Base-by-base conservation (phyloP, 2,329 filamentous ascomycete genomes). In the Pseudocercospora eumusae region DNA sequence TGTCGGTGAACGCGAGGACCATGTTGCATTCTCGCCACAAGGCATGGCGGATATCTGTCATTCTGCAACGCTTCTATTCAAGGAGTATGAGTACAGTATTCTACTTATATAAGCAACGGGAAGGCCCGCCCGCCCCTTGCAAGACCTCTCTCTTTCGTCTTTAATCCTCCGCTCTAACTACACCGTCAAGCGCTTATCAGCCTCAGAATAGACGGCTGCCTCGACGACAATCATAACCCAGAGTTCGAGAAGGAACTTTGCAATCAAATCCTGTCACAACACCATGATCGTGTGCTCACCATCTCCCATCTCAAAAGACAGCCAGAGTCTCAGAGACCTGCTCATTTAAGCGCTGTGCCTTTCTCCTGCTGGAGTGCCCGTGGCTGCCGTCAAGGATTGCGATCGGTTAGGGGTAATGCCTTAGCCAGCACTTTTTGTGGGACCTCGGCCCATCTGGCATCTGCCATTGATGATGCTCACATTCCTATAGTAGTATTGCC, bases 351-450 rank as follows among this genome's bases (percentile, higher is more conserved):
- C 23, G 23, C 47, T 13, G 20, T 25, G 23, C 47, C 20, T 50
- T 50, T 27, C 23, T 27, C 23, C 13, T n/a, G 20, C 20, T 50
- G 10, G 9, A 27, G 21, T 50, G 47, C 45, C 21, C 15, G 45
- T 49, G 45, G 45, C 45, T 49, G 45, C 18, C 45, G 45, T 49
- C 45, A 49, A 49, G 45, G 45, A 49, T 60, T 56, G 44, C 33
- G 52, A 55, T 40, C 33, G 52, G 18, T 40, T 13, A 25, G 52
- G 52, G 25, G 23, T 3, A 33, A 18, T 56, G 21, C 53, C 21
- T 25, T 27, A 42, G 13, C 28, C n/a, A 56, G 53, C 53, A 28
- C n/a, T 13, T 55, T 33, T 55, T 33, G 52, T 55, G 52, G 52
- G 21, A 55, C 52, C 27, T 55, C 52, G 52, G 45, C 23, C 21